These are phyloP conservation scores for Licmophora abbreviata DNA, from an alignment of 108 stramenopile species.

Conservation along the genomic window DNA sequence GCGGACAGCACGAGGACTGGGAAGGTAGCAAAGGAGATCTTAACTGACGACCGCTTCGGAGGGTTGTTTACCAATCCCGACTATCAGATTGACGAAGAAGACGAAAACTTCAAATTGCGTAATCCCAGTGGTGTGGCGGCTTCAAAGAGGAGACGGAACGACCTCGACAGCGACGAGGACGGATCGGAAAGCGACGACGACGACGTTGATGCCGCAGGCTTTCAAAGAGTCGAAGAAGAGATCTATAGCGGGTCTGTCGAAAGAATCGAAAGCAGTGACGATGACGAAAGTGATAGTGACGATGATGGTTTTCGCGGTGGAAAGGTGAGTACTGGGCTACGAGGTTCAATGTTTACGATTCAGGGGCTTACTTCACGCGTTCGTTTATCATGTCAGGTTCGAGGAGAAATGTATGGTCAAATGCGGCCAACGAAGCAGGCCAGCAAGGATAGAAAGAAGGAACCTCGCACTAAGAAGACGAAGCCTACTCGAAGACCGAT, in stretches of 20 bases:
- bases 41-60: constrained; percentile 94
- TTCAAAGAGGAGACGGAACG: constrained; percentile 51
- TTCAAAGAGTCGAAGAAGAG: constrained; percentile 23
- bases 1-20: constrained; percentile 60
- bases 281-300: constrained; percentile 35
- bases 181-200: constrained; percentile 32
- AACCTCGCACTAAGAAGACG: constrained; percentile 12
- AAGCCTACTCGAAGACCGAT: constrained; percentile 35
- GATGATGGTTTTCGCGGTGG: constrained; percentile 81
- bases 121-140: constrained; percentile 87
- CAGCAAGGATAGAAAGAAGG: constrained; percentile 21
- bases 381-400: too few relatives aligned
- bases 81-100: constrained; percentile 93
- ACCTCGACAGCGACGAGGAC: constrained; percentile 80
- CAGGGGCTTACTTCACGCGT: too few relatives aligned
- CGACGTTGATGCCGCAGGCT: constrained; percentile 19
- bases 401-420: constrained; percentile 68
- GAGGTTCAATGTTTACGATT: too few relatives aligned
- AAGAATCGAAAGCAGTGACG: constrained; percentile 33
- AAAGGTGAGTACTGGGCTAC: too few relatives aligned
- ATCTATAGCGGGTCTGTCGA: too few relatives aligned
- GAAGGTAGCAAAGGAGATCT: constrained; percentile 57
- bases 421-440: constrained; percentile 17
- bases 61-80: constrained; percentile 87
- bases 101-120: constrained; percentile 88